These are phyloP conservation scores for Phycomyces blakesleeanus DNA, from an alignment of 192 early-diverging fungal species.

Conservation along the genomic window DNA sequence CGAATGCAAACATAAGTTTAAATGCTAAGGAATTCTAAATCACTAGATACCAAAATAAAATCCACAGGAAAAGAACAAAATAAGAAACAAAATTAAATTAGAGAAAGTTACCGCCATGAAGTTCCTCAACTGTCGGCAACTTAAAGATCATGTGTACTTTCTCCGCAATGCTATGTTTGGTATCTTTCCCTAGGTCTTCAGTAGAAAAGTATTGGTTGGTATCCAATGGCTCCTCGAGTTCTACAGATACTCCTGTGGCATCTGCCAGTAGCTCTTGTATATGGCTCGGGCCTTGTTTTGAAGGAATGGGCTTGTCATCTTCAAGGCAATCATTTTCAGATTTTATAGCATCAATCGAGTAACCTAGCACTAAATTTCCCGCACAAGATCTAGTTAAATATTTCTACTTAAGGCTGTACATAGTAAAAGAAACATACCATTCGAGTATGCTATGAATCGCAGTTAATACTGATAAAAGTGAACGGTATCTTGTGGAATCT, in stretches of 20 bases:
- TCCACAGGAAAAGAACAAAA: too few relatives aligned
- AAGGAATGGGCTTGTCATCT: constrained; percentile 1
- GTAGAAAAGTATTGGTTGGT: neutral
- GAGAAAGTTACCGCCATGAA: constrained; percentile 1
- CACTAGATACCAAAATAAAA: too few relatives aligned
- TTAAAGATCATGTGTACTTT: constrained; percentile 29
- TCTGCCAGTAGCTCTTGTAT: constrained; percentile 26
- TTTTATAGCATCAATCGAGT: neutral
- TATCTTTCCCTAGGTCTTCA: neutral
- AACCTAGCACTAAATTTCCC: neutral
- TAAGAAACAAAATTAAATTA: too few relatives aligned
- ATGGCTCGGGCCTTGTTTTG: neutral
- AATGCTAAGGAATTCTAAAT: too few relatives aligned
- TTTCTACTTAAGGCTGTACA: neutral
- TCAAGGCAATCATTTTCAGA: constrained; percentile 6
- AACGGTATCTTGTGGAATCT: neutral
- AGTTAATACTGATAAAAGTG: neutral
- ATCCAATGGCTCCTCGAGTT: neutral
- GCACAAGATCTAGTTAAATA: neutral
- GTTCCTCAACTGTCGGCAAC: constrained; percentile 12
- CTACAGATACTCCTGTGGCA: constrained; percentile 17
- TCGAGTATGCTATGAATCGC: neutral
- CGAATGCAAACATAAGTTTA: neutral
- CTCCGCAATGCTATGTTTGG: constrained; percentile 12
- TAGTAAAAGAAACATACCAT: constrained; percentile 3